Base-by-base conservation (phyloP, 225 moss, liverwort and hornwort genomes). In the Physcomitrellopsis africana region DNA sequence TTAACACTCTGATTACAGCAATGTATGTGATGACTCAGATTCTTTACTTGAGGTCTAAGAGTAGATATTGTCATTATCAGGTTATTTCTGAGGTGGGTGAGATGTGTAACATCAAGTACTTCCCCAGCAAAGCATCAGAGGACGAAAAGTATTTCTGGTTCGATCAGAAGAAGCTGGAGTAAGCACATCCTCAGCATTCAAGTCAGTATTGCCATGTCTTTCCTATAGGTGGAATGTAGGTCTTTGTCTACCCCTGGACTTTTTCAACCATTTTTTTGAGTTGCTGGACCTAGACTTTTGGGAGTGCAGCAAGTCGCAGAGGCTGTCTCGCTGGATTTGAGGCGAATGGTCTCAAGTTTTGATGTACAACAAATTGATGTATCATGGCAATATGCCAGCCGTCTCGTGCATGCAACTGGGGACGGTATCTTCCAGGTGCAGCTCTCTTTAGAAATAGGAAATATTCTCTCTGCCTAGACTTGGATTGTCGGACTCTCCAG, bases 31-130 rank as follows among this genome's bases (percentile, higher is more conserved):
- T 43, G 56, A 10, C 37, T n/a, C 53, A 62, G 46, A 46, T 70
- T 52, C 59, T 81, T 20, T 13, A 11, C 48, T 43, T 8, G 69
- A 69, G 53, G 59, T 5, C 59, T 71, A 26, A 84, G 46, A 9
- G 11, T 46, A 11, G 3, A 3, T 9, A 0, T 72, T 14, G 46
- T 9, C 18, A 66, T 60, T 23, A 63, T 73, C 86, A 96, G 96
- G 96, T 96, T 57, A 77, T 96, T 20, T 90, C 83, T 65, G 92
- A 96, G 75, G 96, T 96, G 19, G 86, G 94, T 44, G 92, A 91
- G 69, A 87, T 92, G 90, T 90, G 90, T 72, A 79, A 92, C 51
- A 71, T 96, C n/a, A 94, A 93, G 84, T 96, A 94, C 67, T 89
- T 86, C 24, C 85, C 87, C 20, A 63, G 53, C 5, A 80, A 83